Evolutionary conservation across 495 filamentous ascomycete genomes (phyloP), one percentile per base, ranked within the genome.

Genomic region (Thermothielavioides terrestris): DNA sequence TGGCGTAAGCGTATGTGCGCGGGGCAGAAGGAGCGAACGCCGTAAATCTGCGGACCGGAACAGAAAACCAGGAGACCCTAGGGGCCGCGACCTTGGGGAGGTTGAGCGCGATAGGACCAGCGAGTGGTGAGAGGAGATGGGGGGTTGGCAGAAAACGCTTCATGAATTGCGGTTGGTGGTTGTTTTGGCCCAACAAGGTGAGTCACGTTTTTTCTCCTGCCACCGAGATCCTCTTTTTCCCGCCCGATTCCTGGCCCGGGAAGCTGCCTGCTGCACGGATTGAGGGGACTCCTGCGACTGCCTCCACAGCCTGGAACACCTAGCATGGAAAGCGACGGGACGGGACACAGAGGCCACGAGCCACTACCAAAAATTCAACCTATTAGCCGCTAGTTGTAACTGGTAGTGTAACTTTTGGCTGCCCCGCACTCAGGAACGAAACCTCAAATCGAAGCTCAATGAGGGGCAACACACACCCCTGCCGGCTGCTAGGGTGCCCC

Each of bases 311-410:
- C n/a, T n/a, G n/a, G n/a, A n/a, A n/a, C 31, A 21, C 28, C 30
- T 27, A 9, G 31, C 42, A 53, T 11, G 11, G 38, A 12, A 36
- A 6, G 30, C 12, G 17, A 35, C n/a, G 18, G 22, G 14, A 12
- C 30, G 37, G 36, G 44, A 30, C 15, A 34, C 11, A 25, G 35
- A 25, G 17, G 20, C 5, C 28, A 37, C 5, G 32, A 31, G 30
- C 31, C 7, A 34, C 10, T 44, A 26, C 45, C 50, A 52, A 42
- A 60, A 55, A 52, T 57, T 60, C 55, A 54, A 58, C n/a, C n/a
- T n/a, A n/a, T 55, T 58, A 57, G 52, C 54, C 55, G 55, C 49
- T 43, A 32, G n/a, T n/a, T n/a, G n/a, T n/a, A n/a, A n/a, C n/a
- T n/a, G n/a, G n/a, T n/a, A n/a, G n/a, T n/a, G n/a, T n/a, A n/a